A percentile compares a stretch with the other conserved stretches of the same genome.
phyloP scores from a whole-genome alignment of 345 rosid genomes.

The Sisymbrium altissimum region DNA sequence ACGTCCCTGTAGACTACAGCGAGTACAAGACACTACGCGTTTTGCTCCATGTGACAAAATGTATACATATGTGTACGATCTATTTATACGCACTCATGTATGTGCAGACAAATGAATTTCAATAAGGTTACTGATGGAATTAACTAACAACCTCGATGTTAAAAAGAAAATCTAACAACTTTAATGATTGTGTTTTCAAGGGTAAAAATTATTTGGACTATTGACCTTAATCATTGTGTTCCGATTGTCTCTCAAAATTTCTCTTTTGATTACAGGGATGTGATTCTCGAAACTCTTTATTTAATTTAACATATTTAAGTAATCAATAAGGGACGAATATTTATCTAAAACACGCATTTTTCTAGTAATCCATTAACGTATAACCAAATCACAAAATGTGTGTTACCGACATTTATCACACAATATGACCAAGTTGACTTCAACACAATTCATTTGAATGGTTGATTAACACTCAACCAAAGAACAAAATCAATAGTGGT shows the following conservation, averaged over 20 bases:
- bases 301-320: not conserved
- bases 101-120: conserved; percentile 4
- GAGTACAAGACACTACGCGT: conserved; percentile 27
- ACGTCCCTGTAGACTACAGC: conserved; percentile 22
- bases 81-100: conserved; percentile 20
- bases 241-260: conserved; percentile 16
- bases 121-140: conserved; percentile 24
- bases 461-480: conserved; percentile 15
- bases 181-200: conserved; percentile 32
- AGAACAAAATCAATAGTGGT: conserved; percentile 16
- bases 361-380: not conserved
- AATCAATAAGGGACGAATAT: not conserved
- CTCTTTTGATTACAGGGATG: not conserved
- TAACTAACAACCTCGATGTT: conserved; percentile 37
- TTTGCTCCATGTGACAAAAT: conserved; percentile 30
- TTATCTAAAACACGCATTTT: not conserved
- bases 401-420: conserved; percentile 16
- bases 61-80: not conserved
- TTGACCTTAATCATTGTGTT: conserved; percentile 37
- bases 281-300: not conserved
- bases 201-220: conserved; percentile 25
- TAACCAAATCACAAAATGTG: not conserved
- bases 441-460: not conserved
- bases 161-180: conserved; percentile 24
- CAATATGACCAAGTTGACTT: conserved; percentile 8